Base-by-base conservation (phyloP, 1,284 basidiomycete species). In the Ustilago tritici region DNA sequence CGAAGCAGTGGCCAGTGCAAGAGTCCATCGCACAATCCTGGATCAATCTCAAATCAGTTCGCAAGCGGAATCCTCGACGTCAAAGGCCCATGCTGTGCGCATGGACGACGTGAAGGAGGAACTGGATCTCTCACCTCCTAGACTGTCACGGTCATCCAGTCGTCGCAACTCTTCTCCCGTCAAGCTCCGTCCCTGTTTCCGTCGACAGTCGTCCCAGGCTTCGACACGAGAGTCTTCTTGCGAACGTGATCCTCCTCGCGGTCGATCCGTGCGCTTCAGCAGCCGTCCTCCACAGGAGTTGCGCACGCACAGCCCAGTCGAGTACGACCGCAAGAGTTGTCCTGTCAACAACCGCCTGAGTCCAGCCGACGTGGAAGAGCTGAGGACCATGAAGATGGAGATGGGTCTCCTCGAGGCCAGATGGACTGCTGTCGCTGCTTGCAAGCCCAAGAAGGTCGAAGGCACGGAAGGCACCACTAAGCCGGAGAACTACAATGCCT, bases 301-400 rank as follows among this genome's bases (percentile, higher is more conserved):
- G 38, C 75, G 82, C 7, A 84, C 84, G 0, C 84, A 86, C 64
- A 83, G 80, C 53, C 84, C 84, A 4, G 84, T 84, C 31, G 84
- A 86, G 17, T 86, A 86, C 66, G 84, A 86, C 55, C 80, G 84
- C 35, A 83, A 83, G 69, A 76, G 80, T 32, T 84, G 81, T 56
- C 78, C 82, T 8, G 62, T 84, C 64, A 81, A 70, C 76, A 83
- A 84, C 19, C 73, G 77, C 14, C 76, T 86, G 52, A 83, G 83
- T 63, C 65, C 71, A 8, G 74, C 80, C 31, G 84, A 86, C 54
- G 74, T 86, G 12, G 78, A 83, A 59, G 84, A 86, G 76, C 67
- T 86, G n/a, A 63, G 83, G 5, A 74, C 66, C 46, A 76, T 86
- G 76, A 73, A 83, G 57, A 81, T 86, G 80, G 79, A 82, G 55